Conservation (phyloP, 441 rosid species). For the Raphanus hybrid region DNA sequence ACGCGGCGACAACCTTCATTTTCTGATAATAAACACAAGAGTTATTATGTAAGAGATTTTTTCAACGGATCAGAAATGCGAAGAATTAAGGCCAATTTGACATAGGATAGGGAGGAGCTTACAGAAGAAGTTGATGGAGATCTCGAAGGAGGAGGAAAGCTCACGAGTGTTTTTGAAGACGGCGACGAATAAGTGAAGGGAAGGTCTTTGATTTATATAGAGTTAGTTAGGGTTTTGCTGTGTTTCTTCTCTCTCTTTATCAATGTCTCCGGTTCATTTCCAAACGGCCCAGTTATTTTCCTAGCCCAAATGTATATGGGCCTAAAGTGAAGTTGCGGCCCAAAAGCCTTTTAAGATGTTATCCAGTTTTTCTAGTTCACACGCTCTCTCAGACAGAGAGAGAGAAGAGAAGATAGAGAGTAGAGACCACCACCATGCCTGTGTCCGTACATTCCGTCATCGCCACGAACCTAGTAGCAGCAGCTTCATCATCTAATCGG, state of each 20-base stretch:
- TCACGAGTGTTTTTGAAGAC: background rate
- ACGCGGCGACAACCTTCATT: constrained; percentile 73
- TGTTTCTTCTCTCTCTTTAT: background rate
- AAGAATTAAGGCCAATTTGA: background rate
- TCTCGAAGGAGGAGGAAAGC: background rate
- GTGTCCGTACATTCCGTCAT: constrained; percentile 42
- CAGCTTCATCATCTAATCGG: constrained; percentile 24
- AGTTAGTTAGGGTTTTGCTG: background rate
- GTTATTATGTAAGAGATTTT: background rate
- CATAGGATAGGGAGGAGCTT: background rate
- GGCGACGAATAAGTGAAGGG: background rate
- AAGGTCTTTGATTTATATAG: background rate
- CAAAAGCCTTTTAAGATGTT: background rate
- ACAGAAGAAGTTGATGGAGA: background rate
- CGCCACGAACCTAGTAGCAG: constrained; percentile 27
- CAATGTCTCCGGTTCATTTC: background rate
- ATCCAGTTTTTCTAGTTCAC: background rate
- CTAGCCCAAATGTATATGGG: background rate
- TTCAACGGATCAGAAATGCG: background rate
- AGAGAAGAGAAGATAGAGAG: constrained; percentile 2
- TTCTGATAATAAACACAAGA: background rate
- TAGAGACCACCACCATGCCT: constrained; percentile 47
- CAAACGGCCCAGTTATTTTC: background rate
- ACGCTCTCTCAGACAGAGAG: background rate
- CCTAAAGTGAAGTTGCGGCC: background rate